Evolutionary conservation across 2,329 filamentous ascomycete genomes (phyloP).

Genomic region (Huntiella bhutanensis): DNA sequence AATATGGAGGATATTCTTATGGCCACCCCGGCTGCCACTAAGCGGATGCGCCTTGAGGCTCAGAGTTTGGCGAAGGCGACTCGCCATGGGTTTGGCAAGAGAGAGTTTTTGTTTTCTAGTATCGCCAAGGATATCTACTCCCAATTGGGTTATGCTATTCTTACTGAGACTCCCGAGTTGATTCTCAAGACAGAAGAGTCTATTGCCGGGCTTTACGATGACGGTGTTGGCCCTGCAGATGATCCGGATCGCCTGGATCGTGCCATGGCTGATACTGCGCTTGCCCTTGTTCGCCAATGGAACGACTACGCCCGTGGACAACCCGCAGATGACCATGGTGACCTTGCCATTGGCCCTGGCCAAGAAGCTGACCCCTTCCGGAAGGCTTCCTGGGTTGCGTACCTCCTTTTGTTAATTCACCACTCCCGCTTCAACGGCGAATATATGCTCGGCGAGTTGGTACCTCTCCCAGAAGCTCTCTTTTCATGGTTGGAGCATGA

Average conservation of each 20-base stretch:
- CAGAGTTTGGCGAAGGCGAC: constrained; percentile 34
- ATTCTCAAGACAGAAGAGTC: constrained; percentile 60
- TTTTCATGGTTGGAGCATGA: constrained; percentile 66
- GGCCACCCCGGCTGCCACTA: constrained; percentile 33
- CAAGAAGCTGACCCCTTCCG: constrained; percentile 42
- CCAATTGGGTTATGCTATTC: constrained; percentile 32
- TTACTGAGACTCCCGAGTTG: constrained; percentile 52
- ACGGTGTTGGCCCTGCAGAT: constrained; percentile 37
- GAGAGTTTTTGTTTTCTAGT: constrained; percentile 44
- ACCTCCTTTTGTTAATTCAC: constrained; percentile 59
- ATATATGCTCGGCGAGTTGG: constrained; percentile 22
- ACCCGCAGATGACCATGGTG: constrained; percentile 31
- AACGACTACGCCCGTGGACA: constrained; percentile 31
- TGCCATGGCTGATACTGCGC: constrained; percentile 34
- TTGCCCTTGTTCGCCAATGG: constrained; percentile 36
- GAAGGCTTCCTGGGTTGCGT: constrained; percentile 63
- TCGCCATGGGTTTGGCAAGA: constrained; percentile 23
- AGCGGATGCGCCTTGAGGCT: constrained; percentile 34
- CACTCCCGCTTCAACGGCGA: constrained; percentile 36
- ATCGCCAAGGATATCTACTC: constrained; percentile 54
- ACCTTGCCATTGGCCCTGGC: constrained; percentile 46
- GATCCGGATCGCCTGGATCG: constrained; percentile 36
- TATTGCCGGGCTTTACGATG: constrained; percentile 44
- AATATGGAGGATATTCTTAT: constrained; percentile 21
- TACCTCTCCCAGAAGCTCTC: constrained; percentile 55